phyloP scores from a whole-genome alignment of 2,329 filamentous ascomycete species.

The Xylariaceae sp. region DNA sequence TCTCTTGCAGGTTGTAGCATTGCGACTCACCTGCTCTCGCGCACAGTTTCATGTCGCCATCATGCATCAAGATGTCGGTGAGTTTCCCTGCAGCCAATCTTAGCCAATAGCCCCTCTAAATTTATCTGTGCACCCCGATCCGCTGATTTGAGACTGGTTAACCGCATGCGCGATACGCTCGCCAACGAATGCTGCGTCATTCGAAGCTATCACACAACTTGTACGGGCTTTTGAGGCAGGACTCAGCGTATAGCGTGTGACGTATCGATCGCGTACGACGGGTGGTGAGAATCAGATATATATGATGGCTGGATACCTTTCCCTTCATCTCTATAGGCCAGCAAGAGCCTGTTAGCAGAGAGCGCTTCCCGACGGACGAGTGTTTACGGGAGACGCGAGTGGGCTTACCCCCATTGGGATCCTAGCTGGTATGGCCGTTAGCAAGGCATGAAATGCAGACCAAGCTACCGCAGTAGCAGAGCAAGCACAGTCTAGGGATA shows the following conservation, averaged over 20 bases:
- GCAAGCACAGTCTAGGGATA: neutral
- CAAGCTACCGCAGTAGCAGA: no score
- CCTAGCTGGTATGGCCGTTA: slow-evolving; percentile 1
- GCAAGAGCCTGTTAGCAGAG: neutral
- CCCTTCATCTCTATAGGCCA: slow-evolving; percentile 4
- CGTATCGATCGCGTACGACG: no score
- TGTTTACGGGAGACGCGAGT: neutral
- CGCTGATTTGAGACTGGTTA: no score
- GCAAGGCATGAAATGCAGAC: neutral
- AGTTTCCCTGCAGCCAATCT: slow-evolving; percentile 3
- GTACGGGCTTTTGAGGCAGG: no score
- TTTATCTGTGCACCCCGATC: no score
- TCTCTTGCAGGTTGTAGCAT: neutral
- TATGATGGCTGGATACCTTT: slow-evolving; percentile 1
- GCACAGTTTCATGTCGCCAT: slow-evolving; percentile 3
- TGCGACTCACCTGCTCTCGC: slow-evolving; percentile 2
- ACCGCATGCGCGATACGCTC: neutral
- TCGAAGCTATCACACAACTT: no score
- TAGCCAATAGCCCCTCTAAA: neutral
- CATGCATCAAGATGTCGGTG: slow-evolving; percentile 6
- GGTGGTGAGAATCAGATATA: no score
- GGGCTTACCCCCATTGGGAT: slow-evolving; percentile 4
- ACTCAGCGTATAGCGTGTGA: no score
- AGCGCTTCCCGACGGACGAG: neutral
- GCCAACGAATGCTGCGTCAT: neutral